Base-by-base conservation (phyloP, 495 filamentous ascomycete species). In the Neurospora sp. region DNA sequence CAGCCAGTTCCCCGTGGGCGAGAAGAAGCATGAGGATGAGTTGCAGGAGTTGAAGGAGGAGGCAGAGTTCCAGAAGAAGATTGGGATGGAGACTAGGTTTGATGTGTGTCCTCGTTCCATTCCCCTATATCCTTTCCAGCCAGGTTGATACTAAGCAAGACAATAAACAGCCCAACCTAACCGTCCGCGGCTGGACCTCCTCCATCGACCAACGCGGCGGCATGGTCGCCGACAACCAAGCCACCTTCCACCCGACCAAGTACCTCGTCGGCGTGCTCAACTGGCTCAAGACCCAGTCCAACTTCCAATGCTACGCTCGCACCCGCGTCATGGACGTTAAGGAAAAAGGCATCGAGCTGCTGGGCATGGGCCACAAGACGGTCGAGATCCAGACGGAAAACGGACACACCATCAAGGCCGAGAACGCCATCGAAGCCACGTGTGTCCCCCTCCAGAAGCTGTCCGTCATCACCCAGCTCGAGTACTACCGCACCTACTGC, bases 171-270 rank as follows among this genome's bases (percentile, higher is more conserved):
- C 81, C 84, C 21, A 81, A 84, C 39, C 48, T 83, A 2, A 76
- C 74, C 0, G 69, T 83, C 36, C 72, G 69, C 11, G 87, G 88
- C 48, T 86, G 84, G 83, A 80, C 82, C 43, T 86, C 86, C 66
- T 76, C 78, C 31, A 71, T 80, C 9, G 85, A 89, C 73, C 88
- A 88, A 72, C 84, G 86, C 13, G 86, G 83, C 70, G 84, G 83
- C 19, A 77, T 84, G 5, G 77, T 88, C 3, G 87, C 81, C 70
- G 62, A 72, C 6, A 80, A 81, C n/a, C 87, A 90, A 77, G 88
- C 86, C 0, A 85, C 87, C 3, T 89, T 89, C 77, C 88, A 89
- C 73, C 87, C 88, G 1, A 89, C 88, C 1, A 83, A 83, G 72
- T 89, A 90, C 71, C 75, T 88, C 0, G 77, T 84, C 36, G 87